A percentile compares a stretch with the other conserved stretches of the same genome.
Evolutionary conservation across 1,139 yeast genomes (phyloP).

Genomic region (Sugiyamaella neomexicana): DNA sequence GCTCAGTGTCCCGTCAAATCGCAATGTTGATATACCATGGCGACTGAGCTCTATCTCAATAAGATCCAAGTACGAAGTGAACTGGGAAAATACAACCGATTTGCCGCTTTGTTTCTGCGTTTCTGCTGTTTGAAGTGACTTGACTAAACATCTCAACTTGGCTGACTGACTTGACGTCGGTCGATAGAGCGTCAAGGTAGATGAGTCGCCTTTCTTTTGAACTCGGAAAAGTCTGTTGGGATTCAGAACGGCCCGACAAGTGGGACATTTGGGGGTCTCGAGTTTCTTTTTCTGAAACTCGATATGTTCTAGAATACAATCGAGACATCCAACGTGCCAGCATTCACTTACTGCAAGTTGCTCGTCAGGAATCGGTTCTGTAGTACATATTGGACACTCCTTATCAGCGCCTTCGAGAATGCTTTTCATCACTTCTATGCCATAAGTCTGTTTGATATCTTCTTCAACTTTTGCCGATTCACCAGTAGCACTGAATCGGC

Average conservation of each 20-base stretch:
- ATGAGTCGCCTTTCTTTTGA: slow-evolving; percentile 9
- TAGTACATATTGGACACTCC: slow-evolving; percentile 86
- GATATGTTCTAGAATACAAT: slow-evolving; percentile 73
- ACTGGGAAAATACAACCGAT: slow-evolving; percentile 88
- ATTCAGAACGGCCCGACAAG: slow-evolving; percentile 41
- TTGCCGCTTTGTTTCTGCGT: slow-evolving; percentile 43
- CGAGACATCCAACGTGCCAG: slow-evolving; percentile 75
- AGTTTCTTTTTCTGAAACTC: slow-evolving; percentile 39
- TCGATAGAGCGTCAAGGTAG: slow-evolving; percentile 6
- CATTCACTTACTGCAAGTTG: slow-evolving; percentile 73
- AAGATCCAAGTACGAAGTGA: slow-evolving; percentile 77
- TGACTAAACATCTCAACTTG: slow-evolving; percentile 69
- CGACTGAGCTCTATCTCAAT: slow-evolving; percentile 60
- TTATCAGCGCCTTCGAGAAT: slow-evolving; percentile 46
- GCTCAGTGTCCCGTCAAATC: slow-evolving; percentile 80
- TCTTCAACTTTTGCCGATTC: slow-evolving; percentile 8
- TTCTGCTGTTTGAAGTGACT: slow-evolving; percentile 49
- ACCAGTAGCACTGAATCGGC: slow-evolving; percentile 22
- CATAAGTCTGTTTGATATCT: slow-evolving; percentile 30
- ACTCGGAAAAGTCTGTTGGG: slow-evolving; percentile 35
- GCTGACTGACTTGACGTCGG: slow-evolving; percentile 48
- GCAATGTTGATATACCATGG: slow-evolving; percentile 51
- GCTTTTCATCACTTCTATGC: slow-evolving; percentile 42
- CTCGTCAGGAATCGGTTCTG: slow-evolving; percentile 52
- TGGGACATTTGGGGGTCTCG: slow-evolving; percentile 41